These are phyloP conservation scores for Lindgomyces ingoldianus DNA, from an alignment of 495 filamentous ascomycete species.

Conservation along the genomic window DNA sequence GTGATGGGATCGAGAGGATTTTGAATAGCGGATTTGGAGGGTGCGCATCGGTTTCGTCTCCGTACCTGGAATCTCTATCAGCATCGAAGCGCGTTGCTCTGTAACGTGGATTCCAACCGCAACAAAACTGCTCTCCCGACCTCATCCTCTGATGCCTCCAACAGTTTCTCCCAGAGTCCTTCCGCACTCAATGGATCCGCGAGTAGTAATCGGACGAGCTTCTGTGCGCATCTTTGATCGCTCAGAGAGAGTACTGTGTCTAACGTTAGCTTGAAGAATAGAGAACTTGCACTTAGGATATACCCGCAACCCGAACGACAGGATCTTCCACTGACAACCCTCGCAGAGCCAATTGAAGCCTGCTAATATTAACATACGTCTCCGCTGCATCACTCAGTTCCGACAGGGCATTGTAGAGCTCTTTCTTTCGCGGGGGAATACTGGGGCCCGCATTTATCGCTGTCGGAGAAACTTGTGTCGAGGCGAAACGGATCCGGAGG, in stretches of 20 bases:
- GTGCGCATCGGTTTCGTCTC: conserved; percentile 47
- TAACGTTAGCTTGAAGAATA: neutral
- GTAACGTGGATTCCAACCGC: conserved; percentile 24
- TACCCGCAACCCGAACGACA: conserved; percentile 69
- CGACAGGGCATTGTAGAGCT: conserved; percentile 63
- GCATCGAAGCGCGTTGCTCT: neutral
- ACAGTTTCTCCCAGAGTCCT: conserved; percentile 68
- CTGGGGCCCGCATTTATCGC: conserved; percentile 44
- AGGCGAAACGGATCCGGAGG: conserved; percentile 46
- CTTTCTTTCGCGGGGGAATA: conserved; percentile 39
- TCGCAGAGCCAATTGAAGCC: conserved; percentile 75
- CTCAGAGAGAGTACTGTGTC: conserved; percentile 57
- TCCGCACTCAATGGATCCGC: conserved; percentile 72
- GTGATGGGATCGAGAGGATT: conserved; percentile 66
- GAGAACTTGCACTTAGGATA: neutral
- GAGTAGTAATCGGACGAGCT: conserved; percentile 68
- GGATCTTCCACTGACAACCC: conserved; percentile 67
- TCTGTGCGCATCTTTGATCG: conserved; percentile 52
- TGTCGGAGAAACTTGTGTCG: conserved; percentile 40
- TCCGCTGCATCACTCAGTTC: conserved; percentile 63
- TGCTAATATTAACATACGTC: conserved; percentile 69
- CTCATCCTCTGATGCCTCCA: conserved; percentile 53
- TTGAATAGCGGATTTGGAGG: conserved; percentile 54
- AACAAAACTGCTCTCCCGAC: conserved; percentile 58
- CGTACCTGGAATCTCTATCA: conserved; percentile 50